Percentiles rank a stretch among this genome's conserved stretches.
Conservation (phyloP, 768 basidiomycete species). For the Inosperma sp. region DNA sequence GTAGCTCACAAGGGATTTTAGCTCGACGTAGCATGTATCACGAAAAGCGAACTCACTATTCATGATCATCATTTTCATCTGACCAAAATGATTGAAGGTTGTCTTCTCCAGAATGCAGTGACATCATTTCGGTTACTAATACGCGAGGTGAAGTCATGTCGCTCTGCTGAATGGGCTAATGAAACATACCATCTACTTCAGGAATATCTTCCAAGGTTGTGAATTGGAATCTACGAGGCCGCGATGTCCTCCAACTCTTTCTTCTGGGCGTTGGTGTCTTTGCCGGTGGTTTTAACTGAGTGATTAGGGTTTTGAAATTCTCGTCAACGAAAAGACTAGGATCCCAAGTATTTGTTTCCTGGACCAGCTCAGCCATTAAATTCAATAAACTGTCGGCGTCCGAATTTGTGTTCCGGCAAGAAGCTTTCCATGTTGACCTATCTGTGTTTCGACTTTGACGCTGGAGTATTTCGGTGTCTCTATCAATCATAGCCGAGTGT, state of each 20-base stretch:
- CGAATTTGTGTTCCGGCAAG: neutral
- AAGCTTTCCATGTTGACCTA: neutral
- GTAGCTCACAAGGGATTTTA: no score
- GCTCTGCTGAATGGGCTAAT: neutral
- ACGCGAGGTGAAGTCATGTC: neutral
- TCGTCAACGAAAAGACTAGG: conserved; percentile 43
- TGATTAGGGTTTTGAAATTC: conserved; percentile 43
- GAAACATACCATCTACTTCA: conserved; percentile 16
- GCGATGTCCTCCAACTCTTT: conserved; percentile 4
- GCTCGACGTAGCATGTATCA: no score
- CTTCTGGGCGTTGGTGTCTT: neutral
- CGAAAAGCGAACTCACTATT: conserved; percentile 13
- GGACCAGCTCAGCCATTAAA: conserved; percentile 45
- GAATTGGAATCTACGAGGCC: conserved; percentile 6
- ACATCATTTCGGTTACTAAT: conserved; percentile 14
- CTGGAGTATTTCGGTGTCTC: no score
- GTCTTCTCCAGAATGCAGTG: neutral
- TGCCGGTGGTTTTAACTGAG: conserved; percentile 24
- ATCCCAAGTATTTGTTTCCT: conserved; percentile 50
- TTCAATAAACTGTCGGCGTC: conserved; percentile 31
- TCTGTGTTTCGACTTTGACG: no score
- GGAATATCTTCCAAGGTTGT: conserved; percentile 17
- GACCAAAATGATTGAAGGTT: conserved; percentile 9
- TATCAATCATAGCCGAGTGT: no score
- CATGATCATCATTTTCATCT: conserved; percentile 9